Base-by-base conservation (phyloP, 163 green algal species). In the Volvox carteri region DNA sequence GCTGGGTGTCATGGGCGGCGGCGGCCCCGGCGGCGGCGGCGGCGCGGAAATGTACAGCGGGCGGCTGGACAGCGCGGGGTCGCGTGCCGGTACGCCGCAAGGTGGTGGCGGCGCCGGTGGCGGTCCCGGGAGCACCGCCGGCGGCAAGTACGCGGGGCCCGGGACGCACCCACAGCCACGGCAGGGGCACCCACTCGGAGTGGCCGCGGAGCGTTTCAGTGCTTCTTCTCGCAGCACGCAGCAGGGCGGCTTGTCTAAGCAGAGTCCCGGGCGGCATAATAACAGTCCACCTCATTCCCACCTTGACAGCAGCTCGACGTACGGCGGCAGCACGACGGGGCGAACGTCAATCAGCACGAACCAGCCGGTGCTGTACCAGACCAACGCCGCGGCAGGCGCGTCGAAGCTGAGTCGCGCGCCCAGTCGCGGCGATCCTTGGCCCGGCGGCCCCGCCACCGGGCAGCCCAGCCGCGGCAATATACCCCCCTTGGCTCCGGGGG, bases 361-460 rank as follows among this genome's bases (percentile, higher is more conserved):
- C 19, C 89, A 92, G 68, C 89, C 89, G 42, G 74, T 92, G 89
- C 84, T 92, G 65, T 92, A 92, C 44, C 85, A 90, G 76, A 87
- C 83, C 25, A 86, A 89, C 50, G 81, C 68, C 12, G 76, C 60
- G n/a, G 58, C 62, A 4, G 44, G 44, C 21, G 60, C 60, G 14
- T 50, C 19, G 9, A 88, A 87, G 65, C 75, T 84, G 0, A 75
- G 62, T 0, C 89, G 89, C 8, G 89, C 89, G 28, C 89, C 89
- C 54, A 90, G 84, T 37, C 76, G 89, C 5, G 89, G 89, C 18
- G 81, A 91, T 48, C 87, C 87, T 4, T 91, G 87, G 87, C 60
- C 30, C n/a, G 37, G 65, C 0, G 81, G 78, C 1, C 75, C 37
- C 4, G 19, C 37, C 5, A 46, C 44, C 37, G 58, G 44, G 46